A percentile compares a stretch with the other conserved stretches of the same genome.
Conservation (phyloP, 1,284 basidiomycete species). For the Irpex sp. region DNA sequence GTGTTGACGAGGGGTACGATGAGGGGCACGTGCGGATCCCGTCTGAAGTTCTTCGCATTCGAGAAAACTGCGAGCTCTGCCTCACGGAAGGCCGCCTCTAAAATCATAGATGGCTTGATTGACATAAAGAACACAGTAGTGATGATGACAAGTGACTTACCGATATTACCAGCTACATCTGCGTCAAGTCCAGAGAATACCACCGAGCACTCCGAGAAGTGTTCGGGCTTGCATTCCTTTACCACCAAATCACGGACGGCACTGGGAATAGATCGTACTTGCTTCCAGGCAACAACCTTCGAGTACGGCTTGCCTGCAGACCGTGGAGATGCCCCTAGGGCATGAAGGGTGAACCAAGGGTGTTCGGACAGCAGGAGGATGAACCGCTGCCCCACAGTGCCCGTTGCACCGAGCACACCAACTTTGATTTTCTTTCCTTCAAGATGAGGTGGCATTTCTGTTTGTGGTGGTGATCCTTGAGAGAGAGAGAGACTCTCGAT, state of each 20-base stretch:
- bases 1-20: slow-evolving; percentile 97
- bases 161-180: slow-evolving; percentile 93
- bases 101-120: slow-evolving; percentile 1
- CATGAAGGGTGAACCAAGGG: slow-evolving; percentile 88
- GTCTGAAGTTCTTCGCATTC: slow-evolving; percentile 96
- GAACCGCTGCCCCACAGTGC: slow-evolving; percentile 94
- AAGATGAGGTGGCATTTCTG: slow-evolving; percentile 1
- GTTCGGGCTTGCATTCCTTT: slow-evolving; percentile 73
- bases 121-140: slow-evolving; percentile 6
- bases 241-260: slow-evolving; percentile 71
- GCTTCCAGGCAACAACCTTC: slow-evolving; percentile 89
- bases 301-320: slow-evolving; percentile 87
- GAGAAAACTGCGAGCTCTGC: slow-evolving; percentile 95
- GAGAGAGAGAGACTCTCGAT: neutral
- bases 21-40: slow-evolving; percentile 94
- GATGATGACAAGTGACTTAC: slow-evolving; percentile 42
- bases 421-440: slow-evolving; percentile 78
- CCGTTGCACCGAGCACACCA: slow-evolving; percentile 94
- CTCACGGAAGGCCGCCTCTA: slow-evolving; percentile 84
- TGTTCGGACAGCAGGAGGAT: slow-evolving; percentile 87
- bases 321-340: slow-evolving; percentile 85
- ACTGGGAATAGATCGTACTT: slow-evolving; percentile 73
- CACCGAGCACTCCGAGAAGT: slow-evolving; percentile 82
- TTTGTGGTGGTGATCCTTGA: neutral
- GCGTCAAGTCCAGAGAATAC: slow-evolving; percentile 96